Evolutionary conservation across 257 asterid genomes (phyloP).

Genomic region (Ehretia macrophylla): DNA sequence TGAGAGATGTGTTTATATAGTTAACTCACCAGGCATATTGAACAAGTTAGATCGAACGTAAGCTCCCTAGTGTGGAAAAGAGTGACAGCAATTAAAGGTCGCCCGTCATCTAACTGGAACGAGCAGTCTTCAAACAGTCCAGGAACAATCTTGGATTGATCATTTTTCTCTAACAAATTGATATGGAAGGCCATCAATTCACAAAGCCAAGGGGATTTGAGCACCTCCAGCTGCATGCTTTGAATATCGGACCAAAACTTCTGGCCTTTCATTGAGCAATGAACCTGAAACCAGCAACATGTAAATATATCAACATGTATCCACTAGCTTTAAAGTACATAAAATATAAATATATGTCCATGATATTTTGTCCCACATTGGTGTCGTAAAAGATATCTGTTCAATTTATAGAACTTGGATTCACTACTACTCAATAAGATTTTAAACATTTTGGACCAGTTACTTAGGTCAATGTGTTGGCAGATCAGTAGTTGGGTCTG

Average conservation of each 20-base stretch:
- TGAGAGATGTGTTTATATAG: too few species aligned
- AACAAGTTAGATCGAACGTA: constrained; percentile 19
- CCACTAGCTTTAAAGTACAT: too few species aligned
- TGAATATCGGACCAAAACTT: not conserved
- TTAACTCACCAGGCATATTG: constrained; percentile 22
- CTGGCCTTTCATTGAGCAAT: not conserved
- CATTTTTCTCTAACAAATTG: constrained; percentile 5
- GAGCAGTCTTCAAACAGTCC: constrained; percentile 13
- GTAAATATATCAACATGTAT: too few species aligned
- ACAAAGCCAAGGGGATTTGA: constrained; percentile 17
- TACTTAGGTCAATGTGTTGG: too few species aligned
- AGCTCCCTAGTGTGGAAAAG: constrained; percentile 8
- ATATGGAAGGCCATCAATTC: constrained; percentile 17
- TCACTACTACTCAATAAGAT: too few species aligned
- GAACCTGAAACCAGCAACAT: constrained; percentile 5
- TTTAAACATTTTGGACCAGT: too few species aligned
- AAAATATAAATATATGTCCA: too few species aligned
- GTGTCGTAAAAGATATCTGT: too few species aligned
- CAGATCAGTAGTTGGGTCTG: too few species aligned
- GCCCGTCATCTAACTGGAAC: constrained; percentile 10
- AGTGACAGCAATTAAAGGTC: constrained; percentile 6
- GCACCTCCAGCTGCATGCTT: constrained; percentile 19
- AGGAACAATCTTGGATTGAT: constrained; percentile 5
- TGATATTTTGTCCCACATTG: too few species aligned
- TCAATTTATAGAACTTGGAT: too few species aligned